Conservation (phyloP, 2,329 filamentous ascomycete genomes). For the Cladosporium austrohemisphaericum region DNA sequence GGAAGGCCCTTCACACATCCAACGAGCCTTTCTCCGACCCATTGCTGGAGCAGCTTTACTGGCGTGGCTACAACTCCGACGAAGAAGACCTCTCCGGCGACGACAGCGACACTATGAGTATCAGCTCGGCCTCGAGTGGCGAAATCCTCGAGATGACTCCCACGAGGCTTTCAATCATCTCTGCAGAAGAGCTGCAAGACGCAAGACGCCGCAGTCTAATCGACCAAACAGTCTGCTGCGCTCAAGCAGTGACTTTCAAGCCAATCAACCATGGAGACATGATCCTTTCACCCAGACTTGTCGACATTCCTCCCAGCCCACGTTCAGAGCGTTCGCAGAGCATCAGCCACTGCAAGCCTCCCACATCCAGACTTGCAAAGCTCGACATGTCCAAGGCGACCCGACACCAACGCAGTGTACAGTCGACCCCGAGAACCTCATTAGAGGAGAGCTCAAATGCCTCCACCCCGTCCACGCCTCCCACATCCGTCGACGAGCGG, state of each 20-base stretch:
- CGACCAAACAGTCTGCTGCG: neutral
- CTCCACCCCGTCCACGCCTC: constrained; percentile 11
- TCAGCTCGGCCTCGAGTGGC: constrained; percentile 12
- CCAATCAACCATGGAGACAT: constrained; percentile 8
- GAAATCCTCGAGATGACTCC: constrained; percentile 13
- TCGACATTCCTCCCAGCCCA: constrained; percentile 14
- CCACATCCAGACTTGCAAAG: neutral
- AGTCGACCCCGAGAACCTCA: constrained; percentile 6
- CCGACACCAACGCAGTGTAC: constrained; percentile 2
- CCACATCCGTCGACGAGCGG: constrained; percentile 13
- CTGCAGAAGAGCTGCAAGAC: constrained; percentile 9
- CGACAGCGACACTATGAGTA: constrained; percentile 14
- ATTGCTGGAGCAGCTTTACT: constrained; percentile 1
- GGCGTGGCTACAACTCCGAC: constrained; percentile 12
- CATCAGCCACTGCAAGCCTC: constrained; percentile 3
- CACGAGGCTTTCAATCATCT: constrained; percentile 12
- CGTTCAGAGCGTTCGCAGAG: neutral
- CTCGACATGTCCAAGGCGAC: neutral
- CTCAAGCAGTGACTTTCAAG: constrained; percentile 8
- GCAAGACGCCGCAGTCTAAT: constrained; percentile 1
- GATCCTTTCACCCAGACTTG: constrained; percentile 6
- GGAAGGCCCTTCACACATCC: neutral
- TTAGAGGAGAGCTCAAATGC: constrained; percentile 1
- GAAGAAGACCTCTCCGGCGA: constrained; percentile 10
- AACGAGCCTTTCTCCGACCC: constrained; percentile 2